These are phyloP conservation scores for Phytopythium helicoides DNA, from an alignment of 352 stramenopile species.

Conservation along the genomic window DNA sequence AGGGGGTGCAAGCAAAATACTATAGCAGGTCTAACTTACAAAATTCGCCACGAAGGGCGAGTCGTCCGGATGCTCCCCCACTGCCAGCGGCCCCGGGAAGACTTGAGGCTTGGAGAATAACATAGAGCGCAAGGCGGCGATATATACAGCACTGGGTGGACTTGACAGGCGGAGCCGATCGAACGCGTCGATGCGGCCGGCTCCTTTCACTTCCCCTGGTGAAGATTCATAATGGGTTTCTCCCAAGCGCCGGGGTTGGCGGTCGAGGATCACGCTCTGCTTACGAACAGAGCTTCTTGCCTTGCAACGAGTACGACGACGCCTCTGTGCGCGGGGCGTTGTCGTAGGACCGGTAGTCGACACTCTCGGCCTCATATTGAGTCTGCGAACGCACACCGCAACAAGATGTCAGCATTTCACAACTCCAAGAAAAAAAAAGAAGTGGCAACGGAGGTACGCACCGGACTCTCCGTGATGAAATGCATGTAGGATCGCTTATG, in stretches of 20 bases:
- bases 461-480: slow-evolving; percentile 62
- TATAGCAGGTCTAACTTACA: slow-evolving; percentile 12
- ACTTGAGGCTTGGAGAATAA: not conserved
- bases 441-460: slow-evolving; percentile 14
- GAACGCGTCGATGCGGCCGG: slow-evolving; percentile 3
- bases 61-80: slow-evolving; percentile 1
- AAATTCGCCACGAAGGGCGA: slow-evolving; percentile 5
- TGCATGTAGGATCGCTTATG: slow-evolving; percentile 77
- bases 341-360: slow-evolving; percentile 31
- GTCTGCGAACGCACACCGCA: not conserved
- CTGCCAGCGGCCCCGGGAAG: not conserved
- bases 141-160: slow-evolving; percentile 28
- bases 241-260: not conserved
- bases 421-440: too few relatives aligned
- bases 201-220: slow-evolving; percentile 30
- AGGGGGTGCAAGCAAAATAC: slow-evolving; percentile 11
- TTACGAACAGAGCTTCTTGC: slow-evolving; percentile 78
- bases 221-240: slow-evolving; percentile 11
- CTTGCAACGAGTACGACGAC: slow-evolving; percentile 64
- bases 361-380: slow-evolving; percentile 13
- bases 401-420: not conserved
- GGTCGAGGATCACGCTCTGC: slow-evolving; percentile 10
- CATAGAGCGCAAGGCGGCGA: slow-evolving; percentile 7
- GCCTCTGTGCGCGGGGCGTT: slow-evolving; percentile 28
- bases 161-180: slow-evolving; percentile 9